phyloP scores from a whole-genome alignment of 768 basidiomycete species.

The Hypholoma fasciculare region DNA sequence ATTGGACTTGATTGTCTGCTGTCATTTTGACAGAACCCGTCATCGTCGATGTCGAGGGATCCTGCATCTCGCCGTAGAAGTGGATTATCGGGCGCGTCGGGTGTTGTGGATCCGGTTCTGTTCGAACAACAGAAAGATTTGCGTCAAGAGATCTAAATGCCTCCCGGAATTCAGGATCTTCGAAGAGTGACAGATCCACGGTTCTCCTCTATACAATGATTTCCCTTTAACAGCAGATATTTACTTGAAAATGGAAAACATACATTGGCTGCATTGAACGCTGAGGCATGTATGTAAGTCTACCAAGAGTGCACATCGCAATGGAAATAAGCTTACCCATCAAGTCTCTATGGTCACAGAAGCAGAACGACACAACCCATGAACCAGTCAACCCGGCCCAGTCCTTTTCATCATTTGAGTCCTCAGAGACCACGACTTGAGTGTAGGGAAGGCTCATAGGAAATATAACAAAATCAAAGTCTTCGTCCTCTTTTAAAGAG shows the following conservation, averaged over 20 bases:
- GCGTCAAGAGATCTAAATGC: conserved; percentile 50
- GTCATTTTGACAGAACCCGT: conserved; percentile 56
- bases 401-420: conserved; percentile 39
- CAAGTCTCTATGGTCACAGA: conserved; percentile 67
- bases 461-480: conserved; percentile 35
- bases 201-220: conserved; percentile 12
- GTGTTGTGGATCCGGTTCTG: conserved; percentile 44
- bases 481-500: conserved; percentile 34
- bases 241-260: conserved; percentile 12
- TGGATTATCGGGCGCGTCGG: conserved; percentile 54
- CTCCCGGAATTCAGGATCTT: conserved; percentile 50
- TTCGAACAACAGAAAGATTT: conserved; percentile 40
- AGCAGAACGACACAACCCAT: conserved; percentile 69
- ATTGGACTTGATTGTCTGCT: conserved; percentile 55
- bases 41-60: conserved; percentile 43
- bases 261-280: conserved; percentile 44
- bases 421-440: conserved; percentile 47
- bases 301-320: conserved; percentile 10
- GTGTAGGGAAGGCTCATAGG: conserved; percentile 55
- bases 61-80: conserved; percentile 53
- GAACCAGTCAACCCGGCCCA: conserved; percentile 61
- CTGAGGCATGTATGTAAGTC: conserved; percentile 25
- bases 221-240: not conserved
- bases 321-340: conserved; percentile 43
- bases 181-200: conserved; percentile 49